phyloP scores from a whole-genome alignment of 768 basidiomycete genomes.

The Tulasnella sp. region DNA sequence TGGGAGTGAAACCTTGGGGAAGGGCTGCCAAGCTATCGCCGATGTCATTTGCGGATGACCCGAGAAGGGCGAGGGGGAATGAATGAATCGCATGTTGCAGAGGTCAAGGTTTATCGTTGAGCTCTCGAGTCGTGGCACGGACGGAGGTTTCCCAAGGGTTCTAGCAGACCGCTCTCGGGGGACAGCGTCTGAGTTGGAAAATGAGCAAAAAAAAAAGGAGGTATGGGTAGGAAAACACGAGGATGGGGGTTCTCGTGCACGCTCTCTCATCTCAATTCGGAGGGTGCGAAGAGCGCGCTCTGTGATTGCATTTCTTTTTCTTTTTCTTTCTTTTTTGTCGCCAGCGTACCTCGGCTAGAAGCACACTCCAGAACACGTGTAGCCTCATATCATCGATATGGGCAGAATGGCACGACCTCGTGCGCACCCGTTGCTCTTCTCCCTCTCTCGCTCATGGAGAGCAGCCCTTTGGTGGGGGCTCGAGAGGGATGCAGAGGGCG shows the following conservation, averaged over 20 bases:
- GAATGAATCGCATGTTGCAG: background rate
- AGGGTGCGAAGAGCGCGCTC: background rate
- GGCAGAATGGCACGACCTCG: background rate
- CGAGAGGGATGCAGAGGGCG: background rate
- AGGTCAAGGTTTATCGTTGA: background rate
- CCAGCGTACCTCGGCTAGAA: background rate
- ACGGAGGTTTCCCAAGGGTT: background rate
- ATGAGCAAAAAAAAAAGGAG: background rate
- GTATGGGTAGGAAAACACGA: background rate
- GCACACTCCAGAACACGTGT: background rate
- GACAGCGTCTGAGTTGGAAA: slow-evolving; percentile 1
- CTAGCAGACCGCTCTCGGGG: background rate
- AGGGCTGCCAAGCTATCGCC: background rate
- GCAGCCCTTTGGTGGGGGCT: background rate
- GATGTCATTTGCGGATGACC: background rate
- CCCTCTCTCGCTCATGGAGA: background rate
- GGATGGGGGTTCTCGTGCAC: background rate
- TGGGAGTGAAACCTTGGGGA: slow-evolving; percentile 5
- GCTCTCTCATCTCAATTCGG: background rate
- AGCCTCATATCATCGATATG: slow-evolving; percentile 1
- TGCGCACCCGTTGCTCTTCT: background rate
- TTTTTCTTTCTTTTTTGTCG: slow-evolving; percentile 1
- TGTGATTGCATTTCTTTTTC: slow-evolving; percentile 2
- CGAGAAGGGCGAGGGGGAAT: background rate
- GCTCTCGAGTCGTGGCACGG: slow-evolving; percentile 1